These are phyloP conservation scores for Phytophthora cactorum DNA, from an alignment of 352 stramenopile genomes.

Conservation along the genomic window DNA sequence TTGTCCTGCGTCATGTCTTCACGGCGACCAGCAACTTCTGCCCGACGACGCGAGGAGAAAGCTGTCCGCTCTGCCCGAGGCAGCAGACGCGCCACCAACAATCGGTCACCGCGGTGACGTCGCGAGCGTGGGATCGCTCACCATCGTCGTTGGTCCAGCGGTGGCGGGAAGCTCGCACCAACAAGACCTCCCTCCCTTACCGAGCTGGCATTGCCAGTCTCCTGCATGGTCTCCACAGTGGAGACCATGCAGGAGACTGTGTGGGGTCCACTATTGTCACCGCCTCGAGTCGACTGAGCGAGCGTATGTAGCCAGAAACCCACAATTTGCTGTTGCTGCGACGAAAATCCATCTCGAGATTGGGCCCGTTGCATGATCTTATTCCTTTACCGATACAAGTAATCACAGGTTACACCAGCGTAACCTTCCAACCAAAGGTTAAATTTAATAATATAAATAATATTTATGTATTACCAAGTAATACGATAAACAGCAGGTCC, in stretches of 20 bases:
- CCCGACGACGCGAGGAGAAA: conserved; percentile 30
- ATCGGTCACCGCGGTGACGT: conserved; percentile 6
- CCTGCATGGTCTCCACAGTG: not conserved
- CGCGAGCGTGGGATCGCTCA: conserved; percentile 11
- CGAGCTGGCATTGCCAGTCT: not conserved
- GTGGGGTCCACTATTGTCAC: not conserved
- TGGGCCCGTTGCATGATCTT: not conserved
- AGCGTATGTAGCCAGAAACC: conserved; percentile 3
- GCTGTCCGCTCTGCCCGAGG: conserved; percentile 6
- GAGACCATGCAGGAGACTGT: not conserved
- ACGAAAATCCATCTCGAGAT: not conserved
- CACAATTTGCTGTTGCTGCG: not conserved
- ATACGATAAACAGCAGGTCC: not conserved
- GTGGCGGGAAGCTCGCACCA: conserved; percentile 5
- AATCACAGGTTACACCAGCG: not conserved
- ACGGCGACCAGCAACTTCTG: not conserved
- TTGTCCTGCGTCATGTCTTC: conserved; percentile 14
- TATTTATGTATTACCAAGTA: too few species aligned
- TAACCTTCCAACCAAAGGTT: conserved; percentile 2
- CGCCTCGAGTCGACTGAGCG: not conserved
- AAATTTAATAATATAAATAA: too few species aligned
- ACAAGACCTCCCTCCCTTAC: not conserved
- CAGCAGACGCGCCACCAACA: conserved; percentile 32
- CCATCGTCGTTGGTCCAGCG: conserved; percentile 2
- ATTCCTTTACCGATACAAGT: not conserved